Conservation (phyloP, 305 asterid genomes). For the Fraxinus baroniana region DNA sequence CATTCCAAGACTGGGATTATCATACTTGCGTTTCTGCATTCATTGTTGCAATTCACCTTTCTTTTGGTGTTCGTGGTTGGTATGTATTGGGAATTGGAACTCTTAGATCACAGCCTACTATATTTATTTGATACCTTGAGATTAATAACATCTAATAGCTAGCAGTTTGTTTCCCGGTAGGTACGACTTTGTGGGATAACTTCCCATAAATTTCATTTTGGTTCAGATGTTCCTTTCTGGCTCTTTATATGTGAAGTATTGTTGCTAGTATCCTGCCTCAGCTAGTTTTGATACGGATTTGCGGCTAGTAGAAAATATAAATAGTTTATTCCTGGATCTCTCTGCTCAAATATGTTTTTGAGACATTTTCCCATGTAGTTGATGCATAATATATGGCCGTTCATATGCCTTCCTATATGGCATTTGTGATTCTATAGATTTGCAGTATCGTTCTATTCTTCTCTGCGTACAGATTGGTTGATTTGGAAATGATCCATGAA, state of each 20-base stretch:
- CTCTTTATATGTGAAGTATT: background rate
- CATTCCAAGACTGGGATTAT: background rate
- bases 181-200: background rate
- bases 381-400: constrained; percentile 12
- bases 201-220: background rate
- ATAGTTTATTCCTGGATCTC: background rate
- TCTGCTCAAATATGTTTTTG: constrained; percentile 7
- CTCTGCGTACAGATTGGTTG: constrained; percentile 18
- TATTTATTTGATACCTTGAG: background rate
- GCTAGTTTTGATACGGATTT: background rate
- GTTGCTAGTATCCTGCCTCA: background rate
- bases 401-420: constrained; percentile 28
- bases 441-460: constrained; percentile 41
- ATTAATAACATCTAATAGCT: background rate
- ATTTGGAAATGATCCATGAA: constrained; percentile 35
- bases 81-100: background rate
- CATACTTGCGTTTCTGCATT: background rate
- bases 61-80: background rate
- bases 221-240: background rate
- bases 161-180: background rate
- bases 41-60: background rate
- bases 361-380: constrained; percentile 15
- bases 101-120: background rate
- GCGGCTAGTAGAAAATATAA: background rate
- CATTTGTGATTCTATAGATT: constrained; percentile 34